Evolutionary conservation across 768 basidiomycete species (phyloP).

Genomic region (Leccinum fibrillosum): DNA sequence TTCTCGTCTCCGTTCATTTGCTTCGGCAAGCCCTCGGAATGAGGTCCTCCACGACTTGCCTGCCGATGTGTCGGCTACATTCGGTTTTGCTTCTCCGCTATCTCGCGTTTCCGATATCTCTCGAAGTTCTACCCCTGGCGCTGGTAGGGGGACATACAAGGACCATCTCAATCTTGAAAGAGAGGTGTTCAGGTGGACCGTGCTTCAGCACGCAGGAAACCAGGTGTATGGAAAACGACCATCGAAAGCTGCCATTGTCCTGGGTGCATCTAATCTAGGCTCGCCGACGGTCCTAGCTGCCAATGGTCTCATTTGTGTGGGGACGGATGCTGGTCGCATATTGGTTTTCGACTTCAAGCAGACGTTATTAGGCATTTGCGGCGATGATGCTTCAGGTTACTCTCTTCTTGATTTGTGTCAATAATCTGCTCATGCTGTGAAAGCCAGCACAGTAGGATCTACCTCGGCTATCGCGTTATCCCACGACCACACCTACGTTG

Average conservation of each 20-base stretch:
- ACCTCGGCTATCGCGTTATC: slow-evolving; percentile 91
- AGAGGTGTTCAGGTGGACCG: slow-evolving; percentile 77
- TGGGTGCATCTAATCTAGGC: slow-evolving; percentile 58
- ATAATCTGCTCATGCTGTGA: slow-evolving; percentile 21
- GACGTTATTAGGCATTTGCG: slow-evolving; percentile 75
- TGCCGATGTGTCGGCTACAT: slow-evolving; percentile 41
- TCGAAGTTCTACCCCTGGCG: slow-evolving; percentile 56
- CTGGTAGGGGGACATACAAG: slow-evolving; percentile 20
- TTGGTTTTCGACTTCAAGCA: slow-evolving; percentile 92
- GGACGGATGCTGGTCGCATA: slow-evolving; percentile 75
- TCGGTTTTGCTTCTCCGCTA: slow-evolving; percentile 49
- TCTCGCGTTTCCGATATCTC: slow-evolving; percentile 74
- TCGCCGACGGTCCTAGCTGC: slow-evolving; percentile 79
- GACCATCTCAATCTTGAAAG: slow-evolving; percentile 31
- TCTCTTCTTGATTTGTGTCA: slow-evolving; percentile 9
- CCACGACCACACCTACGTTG: slow-evolving; percentile 91
- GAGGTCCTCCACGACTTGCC: slow-evolving; percentile 44
- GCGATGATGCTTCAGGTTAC: slow-evolving; percentile 62
- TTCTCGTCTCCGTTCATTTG: slow-evolving; percentile 74
- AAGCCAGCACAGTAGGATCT: slow-evolving; percentile 63
- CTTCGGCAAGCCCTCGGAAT: slow-evolving; percentile 43
- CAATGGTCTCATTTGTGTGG: slow-evolving; percentile 86
- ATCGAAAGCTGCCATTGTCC: slow-evolving; percentile 58
- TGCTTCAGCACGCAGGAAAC: slow-evolving; percentile 54
- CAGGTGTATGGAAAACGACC: slow-evolving; percentile 52